phyloP scores from a whole-genome alignment of 2,329 filamentous ascomycete species.

The Fusarium sp. region DNA sequence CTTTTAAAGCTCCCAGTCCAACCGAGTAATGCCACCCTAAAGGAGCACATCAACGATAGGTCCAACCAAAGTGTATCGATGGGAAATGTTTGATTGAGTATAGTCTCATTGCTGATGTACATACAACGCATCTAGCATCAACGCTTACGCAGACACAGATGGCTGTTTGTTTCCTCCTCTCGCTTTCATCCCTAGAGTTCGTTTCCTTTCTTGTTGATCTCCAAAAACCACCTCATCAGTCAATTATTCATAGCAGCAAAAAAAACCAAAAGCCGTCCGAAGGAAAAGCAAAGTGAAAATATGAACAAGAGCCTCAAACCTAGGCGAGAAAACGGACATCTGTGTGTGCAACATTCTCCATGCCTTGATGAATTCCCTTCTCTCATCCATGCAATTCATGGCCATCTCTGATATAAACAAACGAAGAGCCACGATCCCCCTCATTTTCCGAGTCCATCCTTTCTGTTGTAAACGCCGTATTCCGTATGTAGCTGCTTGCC shows the following conservation, averaged over 20 bases:
- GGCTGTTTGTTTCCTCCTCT: background rate
- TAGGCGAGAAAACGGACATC: constrained; percentile 3
- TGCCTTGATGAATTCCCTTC: constrained; percentile 19
- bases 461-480: constrained; percentile 44
- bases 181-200: background rate
- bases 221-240: constrained; percentile 21
- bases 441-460: constrained; percentile 39
- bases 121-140: background rate
- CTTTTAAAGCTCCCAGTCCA: background rate
- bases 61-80: background rate
- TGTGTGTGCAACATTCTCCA: constrained; percentile 2
- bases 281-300: constrained; percentile 6
- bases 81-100: background rate
- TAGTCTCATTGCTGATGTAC: constrained; percentile 9
- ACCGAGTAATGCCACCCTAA: background rate
- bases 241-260: constrained; percentile 30
- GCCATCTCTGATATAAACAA: constrained; percentile 13
- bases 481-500: constrained; percentile 35
- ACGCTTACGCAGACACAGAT: constrained; percentile 3
- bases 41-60: background rate
- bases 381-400: constrained; percentile 31
- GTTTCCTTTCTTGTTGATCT: constrained; percentile 3
- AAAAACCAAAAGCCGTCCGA: constrained; percentile 11
- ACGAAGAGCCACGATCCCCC: constrained; percentile 29
- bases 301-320: constrained; percentile 9